phyloP scores from a whole-genome alignment of 192 early-diverging fungal species.

The Coemansia erecta region DNA sequence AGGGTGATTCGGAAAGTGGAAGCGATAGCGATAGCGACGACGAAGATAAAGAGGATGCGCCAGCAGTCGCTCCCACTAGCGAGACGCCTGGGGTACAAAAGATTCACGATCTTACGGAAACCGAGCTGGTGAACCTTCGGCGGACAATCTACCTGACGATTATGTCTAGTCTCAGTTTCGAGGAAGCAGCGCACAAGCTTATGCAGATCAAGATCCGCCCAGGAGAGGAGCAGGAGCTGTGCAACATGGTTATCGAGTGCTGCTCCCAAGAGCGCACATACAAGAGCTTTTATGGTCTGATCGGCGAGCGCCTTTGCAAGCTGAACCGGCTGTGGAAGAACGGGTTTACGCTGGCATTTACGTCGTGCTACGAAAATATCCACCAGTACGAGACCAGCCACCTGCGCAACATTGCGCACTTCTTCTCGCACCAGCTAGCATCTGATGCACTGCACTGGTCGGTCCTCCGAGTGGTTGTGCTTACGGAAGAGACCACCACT shows the following conservation, averaged over 20 bases:
- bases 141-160: slow-evolving; percentile 94
- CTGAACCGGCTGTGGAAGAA: slow-evolving; percentile 75
- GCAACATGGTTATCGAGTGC: slow-evolving; percentile 97
- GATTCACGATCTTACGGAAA: slow-evolving; percentile 87
- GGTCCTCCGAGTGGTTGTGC: slow-evolving; percentile 69
- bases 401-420: slow-evolving; percentile 88
- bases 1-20: slow-evolving; percentile 39
- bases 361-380: slow-evolving; percentile 83
- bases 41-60: slow-evolving; percentile 46
- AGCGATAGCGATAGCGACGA: slow-evolving; percentile 42
- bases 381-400: slow-evolving; percentile 93
- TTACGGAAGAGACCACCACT: slow-evolving; percentile 96
- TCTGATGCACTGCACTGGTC: slow-evolving; percentile 85
- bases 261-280: slow-evolving; percentile 95
- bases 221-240: slow-evolving; percentile 88
- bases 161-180: slow-evolving; percentile 93
- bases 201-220: slow-evolving; percentile 79
- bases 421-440: slow-evolving; percentile 83
- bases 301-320: slow-evolving; percentile 91
- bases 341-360: slow-evolving; percentile 76
- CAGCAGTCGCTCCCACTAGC: not conserved
- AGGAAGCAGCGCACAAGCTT: slow-evolving; percentile 94
- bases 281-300: slow-evolving; percentile 87
- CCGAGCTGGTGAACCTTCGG: slow-evolving; percentile 80
- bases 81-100: slow-evolving; percentile 33